These are phyloP conservation scores for Westerdykella ornata DNA, from an alignment of 2,329 filamentous ascomycete genomes.

Conservation along the genomic window DNA sequence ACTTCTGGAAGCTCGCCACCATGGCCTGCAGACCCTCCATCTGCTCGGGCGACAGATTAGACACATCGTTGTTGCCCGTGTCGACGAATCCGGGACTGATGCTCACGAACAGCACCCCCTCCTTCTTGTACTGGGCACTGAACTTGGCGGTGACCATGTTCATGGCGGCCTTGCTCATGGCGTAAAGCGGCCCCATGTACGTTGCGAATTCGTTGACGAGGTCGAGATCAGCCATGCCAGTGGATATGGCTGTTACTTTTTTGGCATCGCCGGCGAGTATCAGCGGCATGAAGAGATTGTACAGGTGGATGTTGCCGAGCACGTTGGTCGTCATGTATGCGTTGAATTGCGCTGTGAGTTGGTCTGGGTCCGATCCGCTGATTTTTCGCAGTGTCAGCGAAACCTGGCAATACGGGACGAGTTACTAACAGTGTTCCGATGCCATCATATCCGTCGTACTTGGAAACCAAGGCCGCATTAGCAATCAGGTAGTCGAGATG, in stretches of 20 bases:
- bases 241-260: conserved; percentile 50
- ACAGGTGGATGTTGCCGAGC: conserved; percentile 48
- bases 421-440: conserved; percentile 39
- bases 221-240: conserved; percentile 44
- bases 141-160: conserved; percentile 50
- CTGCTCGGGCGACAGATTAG: conserved; percentile 11
- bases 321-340: conserved; percentile 45
- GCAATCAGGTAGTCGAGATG: conserved; percentile 48
- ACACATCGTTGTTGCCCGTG: conserved; percentile 27
- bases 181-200: conserved; percentile 38
- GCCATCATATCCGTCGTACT: conserved; percentile 22
- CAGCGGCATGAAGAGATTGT: conserved; percentile 50
- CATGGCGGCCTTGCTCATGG: conserved; percentile 47
- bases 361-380: conserved; percentile 32
- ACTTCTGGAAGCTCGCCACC: conserved; percentile 15
- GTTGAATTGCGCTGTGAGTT: conserved; percentile 22
- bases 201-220: conserved; percentile 38
- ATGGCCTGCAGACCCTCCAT: conserved; percentile 22
- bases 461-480: conserved; percentile 42
- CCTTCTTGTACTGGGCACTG: conserved; percentile 39
- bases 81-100: conserved; percentile 50
- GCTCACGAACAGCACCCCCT: conserved; percentile 49
- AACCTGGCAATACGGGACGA: background rate
- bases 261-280: conserved; percentile 47
- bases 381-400: conserved; percentile 4